Evolutionary conservation across 202 grass and related monocot species (phyloP).

Genomic region (Zoysia matrella): DNA sequence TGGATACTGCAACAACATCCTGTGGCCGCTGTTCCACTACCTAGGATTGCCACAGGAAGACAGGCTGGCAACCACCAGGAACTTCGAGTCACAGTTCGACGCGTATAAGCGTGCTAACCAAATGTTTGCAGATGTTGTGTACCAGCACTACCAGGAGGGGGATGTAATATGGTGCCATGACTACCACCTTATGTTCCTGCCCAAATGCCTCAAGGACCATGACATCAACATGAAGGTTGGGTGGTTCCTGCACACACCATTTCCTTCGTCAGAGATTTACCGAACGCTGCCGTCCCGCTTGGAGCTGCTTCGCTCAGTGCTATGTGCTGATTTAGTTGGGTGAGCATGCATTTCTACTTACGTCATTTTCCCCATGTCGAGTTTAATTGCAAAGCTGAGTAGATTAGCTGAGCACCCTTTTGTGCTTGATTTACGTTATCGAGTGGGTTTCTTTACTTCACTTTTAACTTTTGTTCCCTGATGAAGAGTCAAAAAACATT

Average conservation of each 20-base stretch:
- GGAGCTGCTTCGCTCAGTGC: constrained; percentile 85
- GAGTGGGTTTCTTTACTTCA: constrained; percentile 2
- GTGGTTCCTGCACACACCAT: constrained; percentile 63
- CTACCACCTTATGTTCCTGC: constrained; percentile 98
- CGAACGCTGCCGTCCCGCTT: constrained; percentile 85
- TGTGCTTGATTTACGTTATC: constrained; percentile 4
- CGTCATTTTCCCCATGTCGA: constrained; percentile 5
- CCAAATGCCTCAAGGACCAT: constrained; percentile 90
- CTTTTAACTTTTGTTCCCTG: too few relatives aligned
- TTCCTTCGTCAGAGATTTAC: constrained; percentile 94
- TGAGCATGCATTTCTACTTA: constrained; percentile 49
- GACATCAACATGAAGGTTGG: constrained; percentile 81
- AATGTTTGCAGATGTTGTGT: constrained; percentile 97
- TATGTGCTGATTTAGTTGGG: constrained; percentile 96
- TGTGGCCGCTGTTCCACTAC: constrained; percentile 98
- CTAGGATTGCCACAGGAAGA: constrained; percentile 95
- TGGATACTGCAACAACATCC: constrained; percentile 97
- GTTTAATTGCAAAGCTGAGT: not conserved
- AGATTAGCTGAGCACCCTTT: not conserved
- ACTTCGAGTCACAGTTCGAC: constrained; percentile 86
- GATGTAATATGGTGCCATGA: constrained; percentile 99
- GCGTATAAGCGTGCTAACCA: constrained; percentile 94
- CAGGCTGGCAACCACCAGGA: constrained; percentile 81
- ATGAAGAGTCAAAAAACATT: not conserved
- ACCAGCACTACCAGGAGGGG: constrained; percentile 93